A percentile compares a stretch with the other conserved stretches of the same genome.
Conservation (phyloP, 495 filamentous ascomycete genomes). For the Rostrohypoxylon terebratum region DNA sequence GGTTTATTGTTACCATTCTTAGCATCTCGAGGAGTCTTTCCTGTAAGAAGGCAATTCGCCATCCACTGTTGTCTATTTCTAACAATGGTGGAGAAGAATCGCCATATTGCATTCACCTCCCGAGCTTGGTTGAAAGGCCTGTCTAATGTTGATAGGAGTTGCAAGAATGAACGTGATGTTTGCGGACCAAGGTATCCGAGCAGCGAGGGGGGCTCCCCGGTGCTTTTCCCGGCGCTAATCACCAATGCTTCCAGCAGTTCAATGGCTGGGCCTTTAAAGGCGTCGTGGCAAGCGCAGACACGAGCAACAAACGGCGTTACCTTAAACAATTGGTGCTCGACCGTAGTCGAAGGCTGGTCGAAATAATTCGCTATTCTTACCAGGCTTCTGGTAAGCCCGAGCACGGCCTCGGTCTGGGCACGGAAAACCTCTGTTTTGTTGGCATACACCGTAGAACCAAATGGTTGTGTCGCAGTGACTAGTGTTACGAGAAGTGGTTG, state of each 20-base stretch:
- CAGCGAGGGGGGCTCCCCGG: conserved; percentile 85
- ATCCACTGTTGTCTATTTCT: conserved; percentile 96
- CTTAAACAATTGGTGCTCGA: conserved; percentile 86
- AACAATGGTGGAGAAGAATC: conserved; percentile 85
- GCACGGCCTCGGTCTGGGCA: conserved; percentile 70
- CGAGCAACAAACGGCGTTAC: conserved; percentile 78
- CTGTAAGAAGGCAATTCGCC: conserved; percentile 90
- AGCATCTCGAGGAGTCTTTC: conserved; percentile 80
- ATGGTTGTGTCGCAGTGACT: conserved; percentile 72
- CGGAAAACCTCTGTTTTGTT: conserved; percentile 67
- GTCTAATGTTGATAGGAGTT: conserved; percentile 80
- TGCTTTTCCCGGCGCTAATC: conserved; percentile 68
- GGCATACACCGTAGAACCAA: conserved; percentile 72
- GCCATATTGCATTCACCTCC: conserved; percentile 79
- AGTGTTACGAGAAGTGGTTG: conserved; percentile 81
- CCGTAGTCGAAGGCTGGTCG: conserved; percentile 66
- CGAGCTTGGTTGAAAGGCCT: conserved; percentile 72
- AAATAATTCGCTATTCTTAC: conserved; percentile 75
- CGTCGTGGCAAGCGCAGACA: conserved; percentile 77
- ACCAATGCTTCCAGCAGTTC: conserved; percentile 80
- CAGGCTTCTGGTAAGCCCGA: conserved; percentile 75
- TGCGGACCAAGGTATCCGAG: conserved; percentile 87
- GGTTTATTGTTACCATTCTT: conserved; percentile 66
- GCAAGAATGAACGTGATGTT: conserved; percentile 83
- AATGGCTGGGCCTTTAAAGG: conserved; percentile 72